Conservation (phyloP, 495 filamentous ascomycete genomes). For the Penicillium egyptiacum region DNA sequence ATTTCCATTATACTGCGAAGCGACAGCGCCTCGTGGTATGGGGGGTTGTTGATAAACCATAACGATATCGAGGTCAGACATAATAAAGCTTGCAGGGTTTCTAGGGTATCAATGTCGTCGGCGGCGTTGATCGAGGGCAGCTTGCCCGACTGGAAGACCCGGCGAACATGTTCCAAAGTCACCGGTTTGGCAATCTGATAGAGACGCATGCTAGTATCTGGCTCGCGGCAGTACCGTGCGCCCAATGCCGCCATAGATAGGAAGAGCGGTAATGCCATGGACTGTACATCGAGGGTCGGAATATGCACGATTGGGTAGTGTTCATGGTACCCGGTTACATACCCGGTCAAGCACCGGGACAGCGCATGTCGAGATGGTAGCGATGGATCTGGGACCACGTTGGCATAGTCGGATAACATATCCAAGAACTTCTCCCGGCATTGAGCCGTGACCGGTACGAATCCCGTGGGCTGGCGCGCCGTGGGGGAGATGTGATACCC, state of each 20-base stretch:
- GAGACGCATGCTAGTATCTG: constrained; percentile 47
- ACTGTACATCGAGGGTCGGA: constrained; percentile 56
- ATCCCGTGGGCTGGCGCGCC: constrained; percentile 32
- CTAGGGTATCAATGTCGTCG: constrained; percentile 32
- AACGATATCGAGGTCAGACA: constrained; percentile 37
- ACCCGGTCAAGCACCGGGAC: constrained; percentile 65
- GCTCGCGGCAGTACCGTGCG: constrained; percentile 59
- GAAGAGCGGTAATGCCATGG: constrained; percentile 57
- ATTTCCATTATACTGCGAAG: constrained; percentile 39
- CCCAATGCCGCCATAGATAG: constrained; percentile 65
- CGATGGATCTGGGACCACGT: constrained; percentile 39
- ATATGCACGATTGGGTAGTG: constrained; percentile 70
- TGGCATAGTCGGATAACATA: constrained; percentile 28
- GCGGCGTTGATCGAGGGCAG: constrained; percentile 19
- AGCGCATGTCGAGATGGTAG: constrained; percentile 59
- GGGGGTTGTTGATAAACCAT: constrained; percentile 42
- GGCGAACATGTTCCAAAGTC: constrained; percentile 40
- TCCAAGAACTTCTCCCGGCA: constrained; percentile 36
- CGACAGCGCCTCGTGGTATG: constrained; percentile 36
- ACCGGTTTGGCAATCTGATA: constrained; percentile 45
- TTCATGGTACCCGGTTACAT: constrained; percentile 65
- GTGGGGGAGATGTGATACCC: constrained; percentile 33
- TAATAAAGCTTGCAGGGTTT: constrained; percentile 35
- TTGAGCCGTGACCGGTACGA: constrained; percentile 38
- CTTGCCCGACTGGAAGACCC: constrained; percentile 30